A percentile compares a stretch with the other conserved stretches of the same genome.
These are phyloP conservation scores for Termitomyces bulborhizus DNA, from an alignment of 768 basidiomycete species.

Conservation along the genomic window DNA sequence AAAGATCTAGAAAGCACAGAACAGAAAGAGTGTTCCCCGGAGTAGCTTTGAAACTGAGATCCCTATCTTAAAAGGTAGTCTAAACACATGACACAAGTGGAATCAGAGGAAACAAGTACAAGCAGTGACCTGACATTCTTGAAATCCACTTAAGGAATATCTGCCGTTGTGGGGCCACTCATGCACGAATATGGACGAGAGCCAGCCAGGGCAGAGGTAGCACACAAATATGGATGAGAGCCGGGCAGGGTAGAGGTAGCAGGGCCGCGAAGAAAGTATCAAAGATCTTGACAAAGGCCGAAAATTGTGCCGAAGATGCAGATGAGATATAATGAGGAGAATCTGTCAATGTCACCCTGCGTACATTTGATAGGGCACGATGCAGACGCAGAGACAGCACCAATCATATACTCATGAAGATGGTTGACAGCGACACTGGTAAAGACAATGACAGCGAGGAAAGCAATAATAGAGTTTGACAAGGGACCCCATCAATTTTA, in stretches of 20 bases:
- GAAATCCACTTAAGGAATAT: constrained; percentile 24
- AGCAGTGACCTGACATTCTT: constrained; percentile 21
- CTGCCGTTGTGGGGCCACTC: constrained; percentile 28
- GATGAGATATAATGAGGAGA: not conserved
- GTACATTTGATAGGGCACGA: constrained; percentile 23
- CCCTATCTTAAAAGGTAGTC: no score
- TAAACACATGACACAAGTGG: no score
- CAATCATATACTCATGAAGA: constrained; percentile 35
- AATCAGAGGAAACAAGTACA: no score
- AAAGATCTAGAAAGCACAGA: not conserved
- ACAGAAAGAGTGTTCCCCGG: not conserved
- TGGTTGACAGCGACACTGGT: constrained; percentile 31
- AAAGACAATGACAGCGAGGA: constrained; percentile 17
- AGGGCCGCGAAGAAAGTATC: constrained; percentile 21
- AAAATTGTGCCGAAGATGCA: constrained; percentile 31
- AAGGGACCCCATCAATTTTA: not conserved
- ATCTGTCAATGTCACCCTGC: no score
- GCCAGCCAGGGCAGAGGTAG: no score
- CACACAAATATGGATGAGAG: constrained; percentile 21
- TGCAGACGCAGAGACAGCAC: constrained; percentile 18
- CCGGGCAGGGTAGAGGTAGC: constrained; percentile 34
- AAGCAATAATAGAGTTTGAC: not conserved
- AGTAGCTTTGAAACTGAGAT: no score
- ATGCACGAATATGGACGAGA: constrained; percentile 10
- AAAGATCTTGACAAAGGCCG: constrained; percentile 33